Conservation (phyloP, 106 monocot genomes). For the Hemerocallis citrina region DNA sequence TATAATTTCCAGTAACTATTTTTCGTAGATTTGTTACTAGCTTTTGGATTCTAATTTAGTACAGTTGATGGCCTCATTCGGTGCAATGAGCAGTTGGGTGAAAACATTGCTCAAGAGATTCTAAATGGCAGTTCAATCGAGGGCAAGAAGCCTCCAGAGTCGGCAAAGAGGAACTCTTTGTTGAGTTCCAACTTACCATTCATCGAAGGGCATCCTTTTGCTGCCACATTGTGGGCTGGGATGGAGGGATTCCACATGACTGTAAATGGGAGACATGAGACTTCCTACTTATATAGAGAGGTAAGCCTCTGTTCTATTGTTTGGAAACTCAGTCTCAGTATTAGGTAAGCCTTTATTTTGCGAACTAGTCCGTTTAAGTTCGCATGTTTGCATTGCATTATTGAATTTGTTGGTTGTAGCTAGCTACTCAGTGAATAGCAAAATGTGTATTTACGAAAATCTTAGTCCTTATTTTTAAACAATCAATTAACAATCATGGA, state of each 20-base stretch:
- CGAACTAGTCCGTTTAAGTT: too few species aligned
- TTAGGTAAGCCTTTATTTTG: too few species aligned
- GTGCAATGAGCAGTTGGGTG: slow-evolving; percentile 44
- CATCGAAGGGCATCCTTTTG: slow-evolving; percentile 56
- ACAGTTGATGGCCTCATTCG: slow-evolving; percentile 74
- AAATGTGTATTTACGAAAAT: too few species aligned
- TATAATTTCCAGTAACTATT: background rate
- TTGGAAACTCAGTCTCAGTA: too few species aligned
- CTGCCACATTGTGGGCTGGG: slow-evolving; percentile 74
- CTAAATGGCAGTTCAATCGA: slow-evolving; percentile 18
- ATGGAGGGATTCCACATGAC: slow-evolving; percentile 79
- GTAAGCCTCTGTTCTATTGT: slow-evolving; percentile 14
- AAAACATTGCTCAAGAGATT: slow-evolving; percentile 16
- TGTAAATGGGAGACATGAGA: slow-evolving; percentile 83
- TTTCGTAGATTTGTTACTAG: slow-evolving; percentile 5
- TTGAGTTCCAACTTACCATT: slow-evolving; percentile 46
- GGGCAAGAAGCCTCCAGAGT: slow-evolving; percentile 5
- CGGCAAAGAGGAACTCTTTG: slow-evolving; percentile 19
- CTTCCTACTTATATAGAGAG: slow-evolving; percentile 71
- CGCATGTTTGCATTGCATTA: too few species aligned
- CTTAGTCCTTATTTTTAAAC: too few species aligned
- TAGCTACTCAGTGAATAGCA: too few species aligned
- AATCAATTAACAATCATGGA: too few species aligned
- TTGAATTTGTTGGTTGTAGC: too few species aligned
- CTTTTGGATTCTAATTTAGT: slow-evolving; percentile 9